A percentile compares a stretch with the other conserved stretches of the same genome.
Evolutionary conservation across 768 basidiomycete species (phyloP).

Genomic region (Rhodotorula paludigena): DNA sequence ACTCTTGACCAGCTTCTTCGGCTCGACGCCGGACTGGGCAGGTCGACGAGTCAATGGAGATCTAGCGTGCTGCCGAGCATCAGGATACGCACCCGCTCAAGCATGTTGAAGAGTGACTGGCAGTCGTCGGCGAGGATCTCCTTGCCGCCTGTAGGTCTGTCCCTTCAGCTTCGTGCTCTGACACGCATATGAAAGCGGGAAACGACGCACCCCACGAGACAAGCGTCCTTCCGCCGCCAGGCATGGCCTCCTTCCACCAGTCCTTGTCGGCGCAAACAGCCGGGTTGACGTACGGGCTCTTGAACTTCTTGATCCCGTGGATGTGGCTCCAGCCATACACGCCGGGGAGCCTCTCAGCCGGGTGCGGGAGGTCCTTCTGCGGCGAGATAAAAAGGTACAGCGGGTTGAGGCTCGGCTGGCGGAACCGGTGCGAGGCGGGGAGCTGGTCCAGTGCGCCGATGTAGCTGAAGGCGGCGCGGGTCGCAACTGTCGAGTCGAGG

Average conservation of each 20-base stretch:
- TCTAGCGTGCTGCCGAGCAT: too few species aligned
- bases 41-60: not conserved
- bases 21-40: constrained; percentile 28
- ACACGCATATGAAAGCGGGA: not conserved
- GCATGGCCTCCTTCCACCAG: constrained; percentile 33
- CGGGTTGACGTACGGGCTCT: constrained; percentile 30
- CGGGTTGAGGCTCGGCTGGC: constrained; percentile 10
- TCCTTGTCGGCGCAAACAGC: constrained; percentile 4
- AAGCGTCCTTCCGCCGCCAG: constrained; percentile 16
- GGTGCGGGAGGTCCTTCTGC: not conserved
- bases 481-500: not conserved
- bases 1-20: not conserved
- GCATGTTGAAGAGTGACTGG: constrained; percentile 3
- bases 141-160: constrained; percentile 2
- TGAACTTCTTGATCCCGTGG: constrained; percentile 15
- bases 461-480: constrained; percentile 25
- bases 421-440: constrained; percentile 12
- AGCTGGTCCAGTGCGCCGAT: constrained; percentile 19
- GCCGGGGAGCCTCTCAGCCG: not conserved
- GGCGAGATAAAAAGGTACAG: constrained; percentile 10
- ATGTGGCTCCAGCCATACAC: constrained; percentile 9
- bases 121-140: constrained; percentile 31
- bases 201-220: constrained; percentile 23
- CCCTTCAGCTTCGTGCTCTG: not conserved
- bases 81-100: constrained; percentile 8